Evolutionary conservation across 495 filamentous ascomycete species (phyloP), one percentile per base, ranked within the genome.

Genomic region (Podospora tetraspora): DNA sequence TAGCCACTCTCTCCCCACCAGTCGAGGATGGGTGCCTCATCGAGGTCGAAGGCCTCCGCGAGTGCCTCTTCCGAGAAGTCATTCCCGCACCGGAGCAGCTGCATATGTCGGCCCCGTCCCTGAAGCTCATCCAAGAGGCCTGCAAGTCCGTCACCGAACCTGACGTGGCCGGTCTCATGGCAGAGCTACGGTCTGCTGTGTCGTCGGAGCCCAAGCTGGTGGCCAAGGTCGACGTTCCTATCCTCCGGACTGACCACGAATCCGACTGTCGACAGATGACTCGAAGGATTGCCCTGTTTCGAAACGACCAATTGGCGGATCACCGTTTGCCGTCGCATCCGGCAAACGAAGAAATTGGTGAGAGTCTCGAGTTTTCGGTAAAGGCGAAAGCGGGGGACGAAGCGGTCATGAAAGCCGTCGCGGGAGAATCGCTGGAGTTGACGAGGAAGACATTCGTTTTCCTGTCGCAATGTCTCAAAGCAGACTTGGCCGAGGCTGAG

Each of bases 211-310:
- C 72, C 13, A 67, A 71, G 23, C 64, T 68, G 11, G 59, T 52
- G 43, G 13, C 85, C 21, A 88, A 85, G 68, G 16, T 88, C 2
- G 86, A 90, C 19, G 37, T 73, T 1, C 86, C 87, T 0, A 66
- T 85, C 0, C 80, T 91, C 10, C 72, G 70, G 10, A 83, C 75
- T 22, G 83, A 87, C 68, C 78, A 83, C 66, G 82, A 83, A 4
- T 71, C 72, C 11, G 84, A 88, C 66, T 77, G 79, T 43, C 72
- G 72, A 30, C 69, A 76, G 24, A 72, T 83, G 32, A 70, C 71
- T 4, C 73, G 73, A 29, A 68, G 73, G 59, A 69, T 84, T 7
- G 67, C 71, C 25, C 68, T 73, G 13, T 77, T 74, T 32, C 70
- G 64, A 24, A 69, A 80, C 25, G 66, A 72, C 3, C 65, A 77